Conservation (phyloP, 2,329 filamentous ascomycete genomes). For the Colletotrichum spaethianum region DNA sequence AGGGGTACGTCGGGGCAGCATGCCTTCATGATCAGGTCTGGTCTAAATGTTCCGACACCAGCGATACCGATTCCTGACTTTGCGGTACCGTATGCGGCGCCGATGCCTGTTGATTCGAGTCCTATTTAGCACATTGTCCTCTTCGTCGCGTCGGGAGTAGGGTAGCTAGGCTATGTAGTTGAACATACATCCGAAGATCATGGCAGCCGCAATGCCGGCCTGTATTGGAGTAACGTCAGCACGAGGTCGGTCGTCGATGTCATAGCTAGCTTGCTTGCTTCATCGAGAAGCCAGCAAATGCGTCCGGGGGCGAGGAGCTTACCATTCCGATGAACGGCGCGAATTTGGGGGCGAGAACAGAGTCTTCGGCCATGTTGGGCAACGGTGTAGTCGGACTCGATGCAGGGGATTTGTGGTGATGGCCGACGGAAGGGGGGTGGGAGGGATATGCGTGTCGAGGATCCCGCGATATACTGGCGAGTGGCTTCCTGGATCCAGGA, state of each 20-base stretch:
- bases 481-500: constrained; percentile 40
- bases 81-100: constrained; percentile 88
- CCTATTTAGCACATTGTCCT: constrained; percentile 26
- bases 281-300: constrained; percentile 12
- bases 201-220: constrained; percentile 84
- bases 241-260: constrained; percentile 32
- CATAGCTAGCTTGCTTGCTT: constrained; percentile 21
- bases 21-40: constrained; percentile 94
- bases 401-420: constrained; percentile 40
- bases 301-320: constrained; percentile 54
- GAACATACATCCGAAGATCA: constrained; percentile 83
- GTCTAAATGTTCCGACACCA: constrained; percentile 86
- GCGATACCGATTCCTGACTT: constrained; percentile 92
- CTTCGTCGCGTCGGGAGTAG: constrained; percentile 39
- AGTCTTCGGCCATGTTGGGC: constrained; percentile 65
- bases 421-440: constrained; percentile 42
- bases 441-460: constrained; percentile 37
- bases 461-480: constrained; percentile 33
- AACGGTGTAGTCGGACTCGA: constrained; percentile 31
- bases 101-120: constrained; percentile 62
- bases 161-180: constrained; percentile 47
- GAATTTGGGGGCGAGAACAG: constrained; percentile 81
- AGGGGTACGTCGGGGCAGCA: constrained; percentile 32
- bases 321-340: constrained; percentile 93
- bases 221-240: constrained; percentile 54